Conservation (phyloP, 805 yeast genomes). For the Cyberlindnera maclurae region DNA sequence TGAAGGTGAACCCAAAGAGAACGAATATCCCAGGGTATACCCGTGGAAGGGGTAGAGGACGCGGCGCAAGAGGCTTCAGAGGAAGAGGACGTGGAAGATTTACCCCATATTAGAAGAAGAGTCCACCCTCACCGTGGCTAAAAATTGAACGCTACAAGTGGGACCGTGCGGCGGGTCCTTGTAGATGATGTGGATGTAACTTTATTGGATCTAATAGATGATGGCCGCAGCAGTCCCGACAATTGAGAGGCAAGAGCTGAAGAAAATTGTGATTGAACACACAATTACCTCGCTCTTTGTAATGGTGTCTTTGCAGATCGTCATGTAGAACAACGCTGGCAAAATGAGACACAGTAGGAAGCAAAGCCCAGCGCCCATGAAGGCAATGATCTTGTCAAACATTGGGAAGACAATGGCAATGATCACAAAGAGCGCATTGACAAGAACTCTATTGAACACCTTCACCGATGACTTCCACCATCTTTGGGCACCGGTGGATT, state of each 20-base stretch:
- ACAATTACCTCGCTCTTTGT: slow-evolving; percentile 30
- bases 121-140: too few relatives aligned
- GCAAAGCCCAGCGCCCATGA: slow-evolving; percentile 76
- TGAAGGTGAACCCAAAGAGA: slow-evolving; percentile 72
- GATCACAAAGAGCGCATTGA: slow-evolving; percentile 51
- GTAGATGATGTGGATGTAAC: neutral
- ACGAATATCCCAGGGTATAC: slow-evolving; percentile 73
- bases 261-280: slow-evolving; percentile 36
- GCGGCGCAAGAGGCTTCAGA: slow-evolving; percentile 33
- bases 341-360: slow-evolving; percentile 72
- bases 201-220: slow-evolving; percentile 8
- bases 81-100: slow-evolving; percentile 41
- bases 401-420: slow-evolving; percentile 65
- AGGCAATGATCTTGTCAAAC: slow-evolving; percentile 75
- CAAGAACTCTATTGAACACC: slow-evolving; percentile 27
- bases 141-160: too few relatives aligned
- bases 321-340: slow-evolving; percentile 67
- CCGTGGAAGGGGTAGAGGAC: slow-evolving; percentile 40
- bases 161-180: too few relatives aligned
- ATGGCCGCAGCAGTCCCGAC: slow-evolving; percentile 56
- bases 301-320: slow-evolving; percentile 41
- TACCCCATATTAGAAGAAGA: slow-evolving; percentile 36
- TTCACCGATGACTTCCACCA: slow-evolving; percentile 16
- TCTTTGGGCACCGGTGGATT: slow-evolving; percentile 15
- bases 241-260: slow-evolving; percentile 43